A percentile compares a stretch with the other conserved stretches of the same genome.
Conservation (phyloP, 2,329 filamentous ascomycete genomes). For the Talaromyces atroroseus region DNA sequence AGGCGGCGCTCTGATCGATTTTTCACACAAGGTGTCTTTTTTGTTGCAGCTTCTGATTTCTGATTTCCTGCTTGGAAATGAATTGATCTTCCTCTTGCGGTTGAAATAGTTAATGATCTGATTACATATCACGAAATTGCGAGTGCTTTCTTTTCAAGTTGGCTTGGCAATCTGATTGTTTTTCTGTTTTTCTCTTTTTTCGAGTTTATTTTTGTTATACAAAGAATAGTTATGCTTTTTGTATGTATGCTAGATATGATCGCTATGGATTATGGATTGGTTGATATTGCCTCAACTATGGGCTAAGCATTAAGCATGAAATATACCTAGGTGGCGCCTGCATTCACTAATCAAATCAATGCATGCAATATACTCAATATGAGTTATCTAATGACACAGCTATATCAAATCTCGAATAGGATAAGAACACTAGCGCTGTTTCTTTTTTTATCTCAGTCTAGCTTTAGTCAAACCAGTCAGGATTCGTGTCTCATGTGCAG, state of each 20-base stretch:
- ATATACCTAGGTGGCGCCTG: background rate
- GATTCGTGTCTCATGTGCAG: background rate
- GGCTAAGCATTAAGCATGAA: background rate
- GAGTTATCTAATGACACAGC: too few relatives aligned
- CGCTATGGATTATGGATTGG: slow-evolving; percentile 19
- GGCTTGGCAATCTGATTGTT: slow-evolving; percentile 7
- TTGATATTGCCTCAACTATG: background rate
- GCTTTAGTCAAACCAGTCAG: background rate
- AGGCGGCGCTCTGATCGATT: slow-evolving; percentile 14
- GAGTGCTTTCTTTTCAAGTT: background rate
- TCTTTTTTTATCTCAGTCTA: background rate
- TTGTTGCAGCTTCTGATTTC: slow-evolving; percentile 18
- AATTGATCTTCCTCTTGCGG: background rate
- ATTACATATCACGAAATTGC: background rate
- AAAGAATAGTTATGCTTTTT: slow-evolving; percentile 11
- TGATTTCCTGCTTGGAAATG: background rate
- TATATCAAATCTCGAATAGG: background rate
- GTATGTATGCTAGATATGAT: slow-evolving; percentile 16
- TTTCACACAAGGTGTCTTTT: slow-evolving; percentile 13
- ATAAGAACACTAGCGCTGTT: background rate
- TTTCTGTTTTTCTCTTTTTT: background rate
- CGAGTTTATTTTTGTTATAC: background rate
- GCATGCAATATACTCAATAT: too few relatives aligned
- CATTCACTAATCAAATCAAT: too few relatives aligned
- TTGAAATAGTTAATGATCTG: background rate